Percentiles rank a stretch among this genome's conserved stretches.
Evolutionary conservation across 2,329 filamentous ascomycete species (phyloP).

Genomic region (Arthrobotrys pseudoclavata): DNA sequence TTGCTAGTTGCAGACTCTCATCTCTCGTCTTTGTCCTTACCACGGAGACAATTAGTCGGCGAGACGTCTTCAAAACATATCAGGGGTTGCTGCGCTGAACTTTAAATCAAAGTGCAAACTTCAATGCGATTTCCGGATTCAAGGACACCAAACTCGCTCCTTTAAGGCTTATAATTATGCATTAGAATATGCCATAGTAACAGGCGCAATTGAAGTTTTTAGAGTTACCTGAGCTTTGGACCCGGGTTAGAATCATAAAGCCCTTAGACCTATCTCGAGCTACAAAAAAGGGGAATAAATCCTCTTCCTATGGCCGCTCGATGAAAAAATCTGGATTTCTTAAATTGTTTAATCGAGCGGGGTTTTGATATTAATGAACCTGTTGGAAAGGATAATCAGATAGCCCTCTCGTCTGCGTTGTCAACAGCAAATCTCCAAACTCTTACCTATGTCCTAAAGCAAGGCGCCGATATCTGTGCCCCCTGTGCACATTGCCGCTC

Average conservation of each 20-base stretch:
- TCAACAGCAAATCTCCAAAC: background rate
- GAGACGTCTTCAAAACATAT: no score
- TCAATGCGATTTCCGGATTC: background rate
- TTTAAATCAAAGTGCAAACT: background rate
- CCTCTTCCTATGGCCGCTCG: background rate
- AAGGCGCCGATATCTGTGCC: slow-evolving; percentile 12
- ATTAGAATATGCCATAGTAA: background rate
- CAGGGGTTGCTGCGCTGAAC: background rate
- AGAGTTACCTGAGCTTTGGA: background rate
- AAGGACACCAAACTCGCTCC: background rate
- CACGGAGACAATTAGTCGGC: no score
- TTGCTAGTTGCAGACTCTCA: no score
- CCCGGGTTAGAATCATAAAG: background rate
- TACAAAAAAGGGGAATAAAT: background rate
- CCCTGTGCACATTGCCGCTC: background rate
- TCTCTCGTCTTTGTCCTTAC: no score
- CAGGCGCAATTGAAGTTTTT: background rate
- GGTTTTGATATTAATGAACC: background rate
- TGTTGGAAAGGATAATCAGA: background rate
- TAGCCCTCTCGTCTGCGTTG: background rate
- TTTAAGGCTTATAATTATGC: background rate
- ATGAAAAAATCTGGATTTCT: background rate
- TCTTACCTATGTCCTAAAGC: background rate
- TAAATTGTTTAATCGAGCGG: background rate
- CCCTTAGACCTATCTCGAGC: background rate